Conservation (phyloP, 2,329 filamentous ascomycete species). For the Sclerotinia borealis region DNA sequence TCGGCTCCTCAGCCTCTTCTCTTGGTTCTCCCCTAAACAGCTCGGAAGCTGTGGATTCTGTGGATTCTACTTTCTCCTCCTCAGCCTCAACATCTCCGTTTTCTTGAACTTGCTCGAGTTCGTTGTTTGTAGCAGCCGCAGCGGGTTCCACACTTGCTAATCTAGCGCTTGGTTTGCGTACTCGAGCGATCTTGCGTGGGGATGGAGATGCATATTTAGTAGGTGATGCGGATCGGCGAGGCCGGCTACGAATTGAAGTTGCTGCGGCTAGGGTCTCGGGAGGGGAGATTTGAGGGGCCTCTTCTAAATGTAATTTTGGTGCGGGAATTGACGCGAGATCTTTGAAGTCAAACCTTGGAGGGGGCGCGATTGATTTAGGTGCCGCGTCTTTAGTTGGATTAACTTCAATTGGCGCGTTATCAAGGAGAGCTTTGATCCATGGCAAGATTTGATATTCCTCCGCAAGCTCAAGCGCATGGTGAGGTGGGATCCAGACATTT, state of each 20-base stretch:
- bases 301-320: background rate
- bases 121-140: conserved; percentile 38
- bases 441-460: conserved; percentile 78
- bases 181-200: conserved; percentile 35
- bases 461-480: conserved; percentile 72
- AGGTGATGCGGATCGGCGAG: conserved; percentile 53
- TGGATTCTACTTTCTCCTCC: background rate
- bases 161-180: conserved; percentile 40
- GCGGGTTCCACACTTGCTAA: conserved; percentile 38
- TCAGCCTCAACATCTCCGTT: conserved; percentile 33
- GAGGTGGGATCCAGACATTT: conserved; percentile 90
- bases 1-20: conserved; percentile 42
- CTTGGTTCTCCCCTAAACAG: conserved; percentile 15
- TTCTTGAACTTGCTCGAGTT: conserved; percentile 42
- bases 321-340: background rate
- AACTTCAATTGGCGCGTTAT: conserved; percentile 69
- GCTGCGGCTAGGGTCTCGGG: conserved; percentile 24
- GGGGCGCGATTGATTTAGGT: conserved; percentile 70
- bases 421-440: conserved; percentile 90
- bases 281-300: conserved; percentile 5
- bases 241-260: conserved; percentile 36
- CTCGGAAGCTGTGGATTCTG: background rate
- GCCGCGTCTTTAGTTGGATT: conserved; percentile 39
- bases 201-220: conserved; percentile 48
- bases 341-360: conserved; percentile 55